phyloP scores from a whole-genome alignment of 2,329 filamentous ascomycete genomes.

The Cucurbitaria berberidis region DNA sequence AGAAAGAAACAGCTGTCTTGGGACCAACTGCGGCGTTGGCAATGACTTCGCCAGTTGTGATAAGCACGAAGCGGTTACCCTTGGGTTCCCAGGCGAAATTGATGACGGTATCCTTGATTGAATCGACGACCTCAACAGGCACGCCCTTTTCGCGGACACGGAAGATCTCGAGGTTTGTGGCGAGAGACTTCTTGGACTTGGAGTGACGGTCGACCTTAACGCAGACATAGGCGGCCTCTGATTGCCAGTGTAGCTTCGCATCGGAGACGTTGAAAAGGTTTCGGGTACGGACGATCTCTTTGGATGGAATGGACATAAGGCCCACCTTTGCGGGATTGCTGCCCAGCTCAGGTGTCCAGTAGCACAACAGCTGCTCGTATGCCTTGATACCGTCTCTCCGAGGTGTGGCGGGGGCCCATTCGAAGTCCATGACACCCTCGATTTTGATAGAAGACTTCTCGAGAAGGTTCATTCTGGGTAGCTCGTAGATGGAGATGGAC shows the following conservation, averaged over 20 bases:
- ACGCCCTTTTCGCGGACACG: conserved; percentile 96
- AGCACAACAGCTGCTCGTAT: conserved; percentile 96
- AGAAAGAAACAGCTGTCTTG: conserved; percentile 95
- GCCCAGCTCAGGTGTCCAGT: conserved; percentile 98
- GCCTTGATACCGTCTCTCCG: conserved; percentile 84
- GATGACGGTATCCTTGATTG: conserved; percentile 97
- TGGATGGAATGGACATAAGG: conserved; percentile 93
- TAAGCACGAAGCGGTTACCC: conserved; percentile 95
- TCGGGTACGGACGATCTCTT: conserved; percentile 89
- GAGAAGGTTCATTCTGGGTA: conserved; percentile 85
- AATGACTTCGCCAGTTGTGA: conserved; percentile 86
- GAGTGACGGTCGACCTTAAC: conserved; percentile 99
- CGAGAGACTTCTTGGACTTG: conserved; percentile 98
- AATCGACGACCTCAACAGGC: conserved; percentile 96
- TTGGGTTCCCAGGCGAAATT: conserved; percentile 99
- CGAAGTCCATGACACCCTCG: conserved; percentile 95
- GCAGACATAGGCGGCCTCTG: conserved; percentile 89
- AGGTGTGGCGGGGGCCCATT: conserved; percentile 88
- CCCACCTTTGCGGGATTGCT: conserved; percentile 98
- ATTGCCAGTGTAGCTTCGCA: conserved; percentile 99
- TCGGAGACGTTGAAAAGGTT: conserved; percentile 99
- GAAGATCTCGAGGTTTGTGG: conserved; percentile 98
- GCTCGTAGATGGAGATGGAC: conserved; percentile 89
- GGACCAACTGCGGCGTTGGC: conserved; percentile 81
- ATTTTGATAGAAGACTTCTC: conserved; percentile 95